A percentile compares a stretch with the other conserved stretches of the same genome.
phyloP scores from a whole-genome alignment of 2,329 filamentous ascomycete species.

The Paracoccidioides lutzii region DNA sequence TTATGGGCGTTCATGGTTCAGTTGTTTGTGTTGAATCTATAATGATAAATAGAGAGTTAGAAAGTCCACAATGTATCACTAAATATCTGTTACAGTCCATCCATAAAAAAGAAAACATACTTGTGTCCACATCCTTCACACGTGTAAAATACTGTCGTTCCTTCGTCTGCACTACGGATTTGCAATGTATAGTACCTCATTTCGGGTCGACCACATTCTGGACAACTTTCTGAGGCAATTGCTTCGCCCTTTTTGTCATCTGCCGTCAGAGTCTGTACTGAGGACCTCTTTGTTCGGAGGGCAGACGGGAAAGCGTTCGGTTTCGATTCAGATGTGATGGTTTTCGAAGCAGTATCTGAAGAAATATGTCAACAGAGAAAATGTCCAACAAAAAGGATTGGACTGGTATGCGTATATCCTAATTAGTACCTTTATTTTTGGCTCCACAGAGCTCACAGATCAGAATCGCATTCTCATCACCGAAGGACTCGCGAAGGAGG shows the following conservation, averaged over 20 bases:
- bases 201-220: slow-evolving; percentile 66
- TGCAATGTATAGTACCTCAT: slow-evolving; percentile 79
- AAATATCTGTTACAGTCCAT: background rate
- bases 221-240: slow-evolving; percentile 55
- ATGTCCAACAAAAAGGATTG: background rate
- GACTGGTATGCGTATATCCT: slow-evolving; percentile 1
- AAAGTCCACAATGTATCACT: background rate
- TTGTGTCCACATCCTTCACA: slow-evolving; percentile 70
- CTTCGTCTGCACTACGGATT: slow-evolving; percentile 85
- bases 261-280: slow-evolving; percentile 65
- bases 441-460: slow-evolving; percentile 77
- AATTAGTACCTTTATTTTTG: slow-evolving; percentile 58
- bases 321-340: slow-evolving; percentile 72
- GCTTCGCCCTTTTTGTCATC: slow-evolving; percentile 66
- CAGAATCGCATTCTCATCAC: slow-evolving; percentile 60
- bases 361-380: slow-evolving; percentile 11
- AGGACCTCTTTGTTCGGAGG: slow-evolving; percentile 76
- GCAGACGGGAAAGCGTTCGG: slow-evolving; percentile 79
- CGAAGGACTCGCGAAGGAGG: slow-evolving; percentile 67
- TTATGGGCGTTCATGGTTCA: slow-evolving; percentile 6
- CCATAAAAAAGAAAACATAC: slow-evolving; percentile 39
- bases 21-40: slow-evolving; percentile 21
- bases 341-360: slow-evolving; percentile 60
- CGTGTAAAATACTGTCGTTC: slow-evolving; percentile 78
- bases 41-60: background rate